A percentile compares a stretch with the other conserved stretches of the same genome.
Conservation (phyloP, 371 early-diverging fungal genomes). For the Mortierella sp. region DNA sequence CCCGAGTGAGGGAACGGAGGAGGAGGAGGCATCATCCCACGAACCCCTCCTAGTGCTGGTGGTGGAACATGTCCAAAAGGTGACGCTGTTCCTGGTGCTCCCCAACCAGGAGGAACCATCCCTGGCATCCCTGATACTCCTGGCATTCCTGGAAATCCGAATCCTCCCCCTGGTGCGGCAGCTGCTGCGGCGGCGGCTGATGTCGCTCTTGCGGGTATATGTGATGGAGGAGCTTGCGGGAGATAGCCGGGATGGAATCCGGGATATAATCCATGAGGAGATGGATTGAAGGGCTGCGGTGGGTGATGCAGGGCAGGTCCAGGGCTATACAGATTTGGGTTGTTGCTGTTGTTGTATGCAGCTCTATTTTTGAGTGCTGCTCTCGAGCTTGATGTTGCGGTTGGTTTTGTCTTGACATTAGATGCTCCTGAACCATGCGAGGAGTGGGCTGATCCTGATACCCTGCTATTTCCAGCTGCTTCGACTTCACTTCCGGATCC, state of each 20-base stretch:
- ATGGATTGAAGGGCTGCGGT: not conserved
- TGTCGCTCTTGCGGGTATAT: slow-evolving; percentile 19
- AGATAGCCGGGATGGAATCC: slow-evolving; percentile 9
- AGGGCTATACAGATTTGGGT: not conserved
- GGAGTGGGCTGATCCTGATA: not conserved
- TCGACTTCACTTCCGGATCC: slow-evolving; percentile 4
- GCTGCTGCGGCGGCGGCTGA: not conserved
- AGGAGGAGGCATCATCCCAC: slow-evolving; percentile 10
- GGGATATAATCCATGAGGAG: slow-evolving; percentile 15
- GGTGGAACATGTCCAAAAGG: slow-evolving; percentile 14
- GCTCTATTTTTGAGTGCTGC: slow-evolving; percentile 8
- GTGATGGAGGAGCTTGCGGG: not conserved
- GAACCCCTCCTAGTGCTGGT: not conserved
- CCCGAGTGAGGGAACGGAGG: not conserved
- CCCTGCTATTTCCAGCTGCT: not conserved
- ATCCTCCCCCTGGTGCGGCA: not conserved
- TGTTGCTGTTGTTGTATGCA: not conserved
- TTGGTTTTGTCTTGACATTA: not conserved
- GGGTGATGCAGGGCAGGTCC: not conserved
- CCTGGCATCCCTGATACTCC: slow-evolving; percentile 8
- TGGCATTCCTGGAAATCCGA: slow-evolving; percentile 9
- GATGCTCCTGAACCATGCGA: not conserved
- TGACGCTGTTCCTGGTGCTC: not conserved
- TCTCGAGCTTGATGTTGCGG: not conserved
- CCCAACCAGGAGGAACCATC: not conserved